A percentile compares a stretch with the other conserved stretches of the same genome.
Evolutionary conservation across 352 stramenopile species (phyloP).

Genomic region (Pythium plurisporium): DNA sequence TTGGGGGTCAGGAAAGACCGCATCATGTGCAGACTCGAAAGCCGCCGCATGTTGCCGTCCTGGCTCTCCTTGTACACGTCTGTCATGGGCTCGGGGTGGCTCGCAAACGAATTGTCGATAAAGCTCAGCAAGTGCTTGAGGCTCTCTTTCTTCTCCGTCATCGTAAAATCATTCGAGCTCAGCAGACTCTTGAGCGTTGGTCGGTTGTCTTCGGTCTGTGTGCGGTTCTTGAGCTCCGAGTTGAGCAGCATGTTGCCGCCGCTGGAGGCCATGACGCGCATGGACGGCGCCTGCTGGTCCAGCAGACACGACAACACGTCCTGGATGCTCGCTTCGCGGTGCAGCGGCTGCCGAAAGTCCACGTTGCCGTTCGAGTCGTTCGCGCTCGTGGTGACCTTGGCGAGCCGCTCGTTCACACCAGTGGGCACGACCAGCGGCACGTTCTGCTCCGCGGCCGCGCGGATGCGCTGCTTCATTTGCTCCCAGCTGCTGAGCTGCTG

Average conservation of each 20-base stretch:
- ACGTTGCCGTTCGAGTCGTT: slow-evolving; percentile 11
- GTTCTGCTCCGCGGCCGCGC: slow-evolving; percentile 45
- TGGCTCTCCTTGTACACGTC: slow-evolving; percentile 81
- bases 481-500: slow-evolving; percentile 75
- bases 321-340: slow-evolving; percentile 73
- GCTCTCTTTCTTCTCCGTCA: slow-evolving; percentile 87
- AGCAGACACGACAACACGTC: slow-evolving; percentile 71
- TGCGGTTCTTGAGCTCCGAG: slow-evolving; percentile 47
- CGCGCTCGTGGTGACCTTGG: slow-evolving; percentile 8
- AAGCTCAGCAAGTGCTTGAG: slow-evolving; percentile 75
- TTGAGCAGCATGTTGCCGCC: slow-evolving; percentile 51
- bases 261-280: slow-evolving; percentile 40
- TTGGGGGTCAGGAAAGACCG: slow-evolving; percentile 61
- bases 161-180: slow-evolving; percentile 77
- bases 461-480: slow-evolving; percentile 68
- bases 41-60: slow-evolving; percentile 56
- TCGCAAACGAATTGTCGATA: slow-evolving; percentile 81
- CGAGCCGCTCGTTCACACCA: slow-evolving; percentile 13
- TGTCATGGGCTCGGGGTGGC: slow-evolving; percentile 64
- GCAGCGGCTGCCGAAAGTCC: slow-evolving; percentile 50
- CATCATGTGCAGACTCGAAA: slow-evolving; percentile 82
- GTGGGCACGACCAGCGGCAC: slow-evolving; percentile 17
- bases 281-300: slow-evolving; percentile 57
- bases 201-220: slow-evolving; percentile 30
- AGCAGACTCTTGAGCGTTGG: slow-evolving; percentile 76